These are phyloP conservation scores for Eucalyptus sideroxylon DNA, from an alignment of 345 rosid species.

Conservation along the genomic window DNA sequence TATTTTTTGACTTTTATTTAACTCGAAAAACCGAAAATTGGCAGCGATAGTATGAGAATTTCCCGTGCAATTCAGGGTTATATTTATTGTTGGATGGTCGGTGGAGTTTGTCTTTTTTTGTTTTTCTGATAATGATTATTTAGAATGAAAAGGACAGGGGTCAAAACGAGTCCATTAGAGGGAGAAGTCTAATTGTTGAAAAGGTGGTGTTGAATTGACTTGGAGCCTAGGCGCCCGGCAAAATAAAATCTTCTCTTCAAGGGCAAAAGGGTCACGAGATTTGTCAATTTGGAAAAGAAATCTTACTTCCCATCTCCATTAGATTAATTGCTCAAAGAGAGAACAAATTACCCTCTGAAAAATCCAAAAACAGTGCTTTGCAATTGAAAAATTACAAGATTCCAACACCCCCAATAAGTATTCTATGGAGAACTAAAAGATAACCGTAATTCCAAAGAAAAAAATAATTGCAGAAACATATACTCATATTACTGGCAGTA, in stretches of 20 bases:
- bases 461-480: not conserved
- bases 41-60: not conserved
- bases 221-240: not conserved
- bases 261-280: not conserved
- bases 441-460: not conserved
- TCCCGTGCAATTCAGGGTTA: not conserved
- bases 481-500: not conserved
- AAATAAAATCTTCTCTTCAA: not conserved
- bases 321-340: not conserved
- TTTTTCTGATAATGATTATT: not conserved
- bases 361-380: not conserved
- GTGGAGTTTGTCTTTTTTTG: not conserved
- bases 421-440: not conserved
- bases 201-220: not conserved
- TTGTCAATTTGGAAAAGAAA: not conserved
- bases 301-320: not conserved
- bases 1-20: not conserved
- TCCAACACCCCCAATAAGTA: not conserved
- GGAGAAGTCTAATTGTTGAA: not conserved
- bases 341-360: not conserved
- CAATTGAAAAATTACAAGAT: not conserved
- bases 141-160: not conserved
- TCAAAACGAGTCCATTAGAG: not conserved
- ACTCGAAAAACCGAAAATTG: not conserved
- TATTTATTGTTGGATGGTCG: not conserved